phyloP scores from a whole-genome alignment of 164 flowering plant species.

The Akebia trifoliata region DNA sequence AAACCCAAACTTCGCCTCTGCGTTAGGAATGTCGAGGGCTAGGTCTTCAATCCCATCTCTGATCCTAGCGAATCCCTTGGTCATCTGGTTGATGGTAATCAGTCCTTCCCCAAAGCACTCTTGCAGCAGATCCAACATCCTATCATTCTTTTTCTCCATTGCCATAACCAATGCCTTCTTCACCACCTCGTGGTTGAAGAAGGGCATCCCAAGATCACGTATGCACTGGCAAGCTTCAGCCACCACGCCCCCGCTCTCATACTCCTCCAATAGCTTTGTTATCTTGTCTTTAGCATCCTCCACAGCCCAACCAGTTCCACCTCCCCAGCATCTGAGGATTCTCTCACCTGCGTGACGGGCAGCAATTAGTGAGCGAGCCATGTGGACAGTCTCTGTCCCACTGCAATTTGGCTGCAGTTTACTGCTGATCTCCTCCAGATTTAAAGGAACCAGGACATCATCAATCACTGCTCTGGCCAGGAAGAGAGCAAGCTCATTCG shows the following conservation, averaged over 20 bases:
- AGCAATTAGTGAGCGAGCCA: constrained; percentile 70
- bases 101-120: constrained; percentile 83
- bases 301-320: constrained; percentile 99
- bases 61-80: constrained; percentile 76
- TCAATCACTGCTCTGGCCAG: constrained; percentile 95
- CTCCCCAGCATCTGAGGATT: constrained; percentile 95
- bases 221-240: constrained; percentile 91
- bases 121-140: constrained; percentile 78
- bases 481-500: constrained; percentile 85
- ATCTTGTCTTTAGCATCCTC: constrained; percentile 99
- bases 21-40: constrained; percentile 95
- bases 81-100: constrained; percentile 90
- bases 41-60: constrained; percentile 82
- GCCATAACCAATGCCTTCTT: constrained; percentile 96
- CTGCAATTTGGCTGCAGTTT: constrained; percentile 62
- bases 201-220: constrained; percentile 92
- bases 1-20: constrained; percentile 58
- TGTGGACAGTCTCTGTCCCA: constrained; percentile 77
- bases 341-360: constrained; percentile 99
- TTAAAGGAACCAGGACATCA: constrained; percentile 87
- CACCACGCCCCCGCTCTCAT: constrained; percentile 88
- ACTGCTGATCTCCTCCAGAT: constrained; percentile 73
- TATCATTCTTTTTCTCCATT: constrained; percentile 95
- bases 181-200: constrained; percentile 97
- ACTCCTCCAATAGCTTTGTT: constrained; percentile 83